A percentile compares a stretch with the other conserved stretches of the same genome.
phyloP scores from a whole-genome alignment of 495 filamentous ascomycete genomes.

The Aspergillus campestris region DNA sequence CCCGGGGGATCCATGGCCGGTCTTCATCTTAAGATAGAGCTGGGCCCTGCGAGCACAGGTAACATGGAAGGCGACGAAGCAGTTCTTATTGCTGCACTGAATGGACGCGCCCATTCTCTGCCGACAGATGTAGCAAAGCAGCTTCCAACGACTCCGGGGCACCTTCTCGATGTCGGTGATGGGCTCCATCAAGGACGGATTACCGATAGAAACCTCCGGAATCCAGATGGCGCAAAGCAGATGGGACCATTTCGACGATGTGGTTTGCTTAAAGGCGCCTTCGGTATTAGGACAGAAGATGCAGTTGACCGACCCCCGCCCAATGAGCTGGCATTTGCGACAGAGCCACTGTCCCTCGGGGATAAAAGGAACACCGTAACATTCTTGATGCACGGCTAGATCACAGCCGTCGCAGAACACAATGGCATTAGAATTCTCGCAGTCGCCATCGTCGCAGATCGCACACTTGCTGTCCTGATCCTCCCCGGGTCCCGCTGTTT shows the following conservation, averaged over 20 bases:
- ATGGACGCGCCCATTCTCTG: conserved; percentile 98
- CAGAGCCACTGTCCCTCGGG: conserved; percentile 98
- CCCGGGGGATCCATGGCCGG: conserved; percentile 67
- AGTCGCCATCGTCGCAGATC: conserved; percentile 97
- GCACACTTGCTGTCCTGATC: conserved; percentile 97
- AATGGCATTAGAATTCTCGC: conserved; percentile 99
- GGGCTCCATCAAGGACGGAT: conserved; percentile 94
- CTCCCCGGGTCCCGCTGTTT: conserved; percentile 70
- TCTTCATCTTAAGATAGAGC: conserved; percentile 95
- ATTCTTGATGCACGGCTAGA: conserved; percentile 96
- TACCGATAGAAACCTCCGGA: conserved; percentile 91
- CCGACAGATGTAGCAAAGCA: conserved; percentile 93
- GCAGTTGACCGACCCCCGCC: conserved; percentile 85
- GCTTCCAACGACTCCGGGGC: conserved; percentile 83
- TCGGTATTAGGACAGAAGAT: conserved; percentile 98
- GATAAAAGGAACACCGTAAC: conserved; percentile 97
- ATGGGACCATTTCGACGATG: conserved; percentile 91
- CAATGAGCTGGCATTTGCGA: conserved; percentile 92
- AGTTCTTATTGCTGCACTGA: conserved; percentile 95
- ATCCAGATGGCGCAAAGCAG: conserved; percentile 97
- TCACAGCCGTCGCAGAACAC: conserved; percentile 99
- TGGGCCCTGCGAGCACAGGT: conserved; percentile 85
- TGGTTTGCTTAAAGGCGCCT: conserved; percentile 97
- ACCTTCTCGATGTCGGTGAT: conserved; percentile 98
- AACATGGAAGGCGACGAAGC: conserved; percentile 97